These are phyloP conservation scores for Xylariales sp. DNA, from an alignment of 2,329 filamentous ascomycete genomes.

Conservation along the genomic window DNA sequence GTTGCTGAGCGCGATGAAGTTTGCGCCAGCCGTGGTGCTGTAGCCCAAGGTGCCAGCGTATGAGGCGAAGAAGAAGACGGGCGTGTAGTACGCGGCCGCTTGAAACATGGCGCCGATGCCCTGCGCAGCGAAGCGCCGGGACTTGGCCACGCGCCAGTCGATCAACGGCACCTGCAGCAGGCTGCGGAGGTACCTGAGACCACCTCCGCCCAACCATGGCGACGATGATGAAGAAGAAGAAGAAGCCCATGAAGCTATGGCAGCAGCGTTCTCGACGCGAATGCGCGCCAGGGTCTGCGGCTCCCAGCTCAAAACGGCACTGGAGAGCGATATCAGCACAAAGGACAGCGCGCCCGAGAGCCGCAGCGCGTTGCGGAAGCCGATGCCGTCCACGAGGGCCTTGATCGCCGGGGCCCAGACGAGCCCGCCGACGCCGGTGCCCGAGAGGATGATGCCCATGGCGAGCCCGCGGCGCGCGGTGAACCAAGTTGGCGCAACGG, in stretches of 20 bases:
- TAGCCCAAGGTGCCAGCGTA: neutral
- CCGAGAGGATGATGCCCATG: neutral
- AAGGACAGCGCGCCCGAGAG: neutral
- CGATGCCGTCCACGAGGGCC: neutral
- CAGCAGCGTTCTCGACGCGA: neutral
- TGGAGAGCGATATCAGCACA: neutral
- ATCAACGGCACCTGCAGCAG: neutral
- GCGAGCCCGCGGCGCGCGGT: neutral
- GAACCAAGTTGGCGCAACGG: neutral
- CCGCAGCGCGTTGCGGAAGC: neutral
- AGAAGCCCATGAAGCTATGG: too few species aligned
- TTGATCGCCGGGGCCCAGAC: neutral
- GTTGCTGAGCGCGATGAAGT: neutral
- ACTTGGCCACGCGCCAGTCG: neutral
- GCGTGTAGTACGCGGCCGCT: neutral
- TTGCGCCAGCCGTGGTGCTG: neutral
- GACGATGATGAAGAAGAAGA: too few species aligned
- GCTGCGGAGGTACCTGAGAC: neutral
- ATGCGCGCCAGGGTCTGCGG: neutral
- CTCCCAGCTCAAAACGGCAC: neutral
- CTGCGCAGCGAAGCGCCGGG: neutral
- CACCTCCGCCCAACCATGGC: too few species aligned
- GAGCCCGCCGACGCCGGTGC: neutral
- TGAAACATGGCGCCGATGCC: neutral
- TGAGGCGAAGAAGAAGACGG: slow-evolving; percentile 1